Evolutionary conservation across 2,329 filamentous ascomycete species (phyloP).

Genomic region (Stagonosporopsis vannaccii): DNA sequence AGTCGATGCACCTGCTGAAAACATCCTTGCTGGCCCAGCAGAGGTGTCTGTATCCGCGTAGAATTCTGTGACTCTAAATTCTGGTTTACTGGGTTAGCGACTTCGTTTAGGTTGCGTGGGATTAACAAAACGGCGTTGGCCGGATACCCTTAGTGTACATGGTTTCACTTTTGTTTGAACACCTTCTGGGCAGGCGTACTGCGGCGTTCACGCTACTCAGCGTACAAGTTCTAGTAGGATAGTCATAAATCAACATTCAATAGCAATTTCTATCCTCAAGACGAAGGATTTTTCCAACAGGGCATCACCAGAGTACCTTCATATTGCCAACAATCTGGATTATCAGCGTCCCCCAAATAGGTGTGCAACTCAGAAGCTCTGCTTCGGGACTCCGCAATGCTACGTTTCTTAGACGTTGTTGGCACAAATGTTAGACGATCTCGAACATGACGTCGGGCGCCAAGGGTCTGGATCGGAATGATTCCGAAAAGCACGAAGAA

Average conservation of each 20-base stretch:
- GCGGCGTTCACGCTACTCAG: constrained; percentile 24
- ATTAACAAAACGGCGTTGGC: constrained; percentile 40
- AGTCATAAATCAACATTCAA: constrained; percentile 13
- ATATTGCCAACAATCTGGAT: no score
- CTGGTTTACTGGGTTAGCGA: constrained; percentile 15
- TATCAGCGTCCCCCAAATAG: no score
- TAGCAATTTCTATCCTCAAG: not conserved
- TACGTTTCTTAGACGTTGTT: no score
- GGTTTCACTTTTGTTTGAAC: constrained; percentile 25
- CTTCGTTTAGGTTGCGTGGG: constrained; percentile 20
- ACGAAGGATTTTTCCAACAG: not conserved
- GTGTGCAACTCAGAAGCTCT: no score
- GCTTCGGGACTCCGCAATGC: no score
- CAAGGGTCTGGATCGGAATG: constrained; percentile 29
- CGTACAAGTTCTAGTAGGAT: constrained; percentile 22
- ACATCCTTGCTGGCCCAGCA: constrained; percentile 28
- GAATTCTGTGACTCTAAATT: constrained; percentile 16
- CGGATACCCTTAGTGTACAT: constrained; percentile 42
- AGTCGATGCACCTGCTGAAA: constrained; percentile 28
- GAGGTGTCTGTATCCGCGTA: constrained; percentile 35
- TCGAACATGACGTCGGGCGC: constrained; percentile 36
- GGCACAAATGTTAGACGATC: not conserved
- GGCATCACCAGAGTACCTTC: not conserved
- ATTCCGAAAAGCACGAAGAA: constrained; percentile 36
- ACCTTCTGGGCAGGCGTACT: constrained; percentile 22